phyloP scores from a whole-genome alignment of 2,329 filamentous ascomycete species.

The Hymenoscyphus linearis region DNA sequence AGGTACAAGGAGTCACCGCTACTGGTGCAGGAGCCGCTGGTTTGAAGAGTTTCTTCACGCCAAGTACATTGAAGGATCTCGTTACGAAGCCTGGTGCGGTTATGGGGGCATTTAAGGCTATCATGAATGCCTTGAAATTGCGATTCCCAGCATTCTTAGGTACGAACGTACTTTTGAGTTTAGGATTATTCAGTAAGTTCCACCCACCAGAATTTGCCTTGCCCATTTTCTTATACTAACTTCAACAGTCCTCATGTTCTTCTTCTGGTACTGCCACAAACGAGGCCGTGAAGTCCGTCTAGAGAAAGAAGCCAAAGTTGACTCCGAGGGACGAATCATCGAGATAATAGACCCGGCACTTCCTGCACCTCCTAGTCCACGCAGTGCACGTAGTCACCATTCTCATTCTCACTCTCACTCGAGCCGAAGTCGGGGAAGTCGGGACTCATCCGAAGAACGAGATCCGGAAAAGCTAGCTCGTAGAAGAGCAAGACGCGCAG shows the following conservation, averaged over 20 bases:
- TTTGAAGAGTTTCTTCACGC: constrained; percentile 61
- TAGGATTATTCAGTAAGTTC: constrained; percentile 76
- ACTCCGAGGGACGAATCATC: constrained; percentile 5
- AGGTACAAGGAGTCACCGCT: constrained; percentile 49
- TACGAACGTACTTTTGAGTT: constrained; percentile 84
- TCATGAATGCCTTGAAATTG: constrained; percentile 80
- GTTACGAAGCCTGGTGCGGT: constrained; percentile 84
- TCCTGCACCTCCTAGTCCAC: not conserved
- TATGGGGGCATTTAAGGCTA: constrained; percentile 79
- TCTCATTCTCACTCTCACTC: not conserved
- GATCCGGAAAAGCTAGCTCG: not conserved
- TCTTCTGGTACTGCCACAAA: constrained; percentile 98
- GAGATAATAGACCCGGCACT: not conserved
- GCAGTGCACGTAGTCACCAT: not conserved
- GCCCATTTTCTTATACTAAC: constrained; percentile 8
- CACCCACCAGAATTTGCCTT: not conserved
- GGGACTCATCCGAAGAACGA: constrained; percentile 3
- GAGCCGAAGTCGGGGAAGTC: not conserved
- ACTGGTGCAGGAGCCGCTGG: constrained; percentile 38
- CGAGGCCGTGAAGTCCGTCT: constrained; percentile 81
- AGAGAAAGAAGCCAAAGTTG: constrained; percentile 19
- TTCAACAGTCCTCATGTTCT: constrained; percentile 68
- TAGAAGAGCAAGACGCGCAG: constrained; percentile 2
- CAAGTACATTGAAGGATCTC: constrained; percentile 71
- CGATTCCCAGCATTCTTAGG: constrained; percentile 88